Percentiles rank a stretch among this genome's conserved stretches.
phyloP scores from a whole-genome alignment of 768 basidiomycete species.

The Mrakia frigida region DNA sequence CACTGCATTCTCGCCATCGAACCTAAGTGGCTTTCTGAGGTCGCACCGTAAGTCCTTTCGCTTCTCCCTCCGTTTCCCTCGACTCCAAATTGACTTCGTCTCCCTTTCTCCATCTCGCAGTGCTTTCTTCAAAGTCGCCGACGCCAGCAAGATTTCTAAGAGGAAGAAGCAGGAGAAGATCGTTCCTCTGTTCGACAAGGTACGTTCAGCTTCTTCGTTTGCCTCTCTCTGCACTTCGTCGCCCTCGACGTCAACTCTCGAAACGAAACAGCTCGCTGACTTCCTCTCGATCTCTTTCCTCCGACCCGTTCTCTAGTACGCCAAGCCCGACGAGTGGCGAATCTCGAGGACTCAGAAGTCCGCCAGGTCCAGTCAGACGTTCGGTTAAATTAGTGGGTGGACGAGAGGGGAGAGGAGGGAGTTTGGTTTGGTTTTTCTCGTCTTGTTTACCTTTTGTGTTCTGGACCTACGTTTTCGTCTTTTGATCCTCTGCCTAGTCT shows the following conservation, averaged over 20 bases:
- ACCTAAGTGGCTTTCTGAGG: slow-evolving; percentile 97
- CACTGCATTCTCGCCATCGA: slow-evolving; percentile 75
- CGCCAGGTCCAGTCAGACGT: slow-evolving; percentile 27
- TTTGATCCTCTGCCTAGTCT: too few species aligned
- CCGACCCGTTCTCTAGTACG: slow-evolving; percentile 26
- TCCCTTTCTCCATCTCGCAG: background rate
- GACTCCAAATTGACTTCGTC: background rate
- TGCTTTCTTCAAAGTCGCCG: slow-evolving; percentile 98
- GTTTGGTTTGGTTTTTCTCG: background rate
- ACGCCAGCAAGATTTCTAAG: slow-evolving; percentile 95
- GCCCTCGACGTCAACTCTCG: too few species aligned
- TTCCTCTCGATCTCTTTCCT: background rate
- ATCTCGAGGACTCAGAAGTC: slow-evolving; percentile 30
- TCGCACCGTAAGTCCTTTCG: slow-evolving; percentile 57
- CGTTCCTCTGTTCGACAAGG: slow-evolving; percentile 21
- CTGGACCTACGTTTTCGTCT: background rate
- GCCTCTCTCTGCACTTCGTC: background rate
- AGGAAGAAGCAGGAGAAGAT: slow-evolving; percentile 74
- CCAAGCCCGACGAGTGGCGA: slow-evolving; percentile 34
- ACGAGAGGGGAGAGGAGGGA: background rate
- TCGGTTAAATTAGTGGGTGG: background rate
- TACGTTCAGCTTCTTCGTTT: background rate
- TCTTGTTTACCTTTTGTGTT: background rate
- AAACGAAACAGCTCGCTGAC: too few species aligned
- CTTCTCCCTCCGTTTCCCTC: background rate